phyloP scores from a whole-genome alignment of 495 filamentous ascomycete genomes.

The Talaromyces liani region DNA sequence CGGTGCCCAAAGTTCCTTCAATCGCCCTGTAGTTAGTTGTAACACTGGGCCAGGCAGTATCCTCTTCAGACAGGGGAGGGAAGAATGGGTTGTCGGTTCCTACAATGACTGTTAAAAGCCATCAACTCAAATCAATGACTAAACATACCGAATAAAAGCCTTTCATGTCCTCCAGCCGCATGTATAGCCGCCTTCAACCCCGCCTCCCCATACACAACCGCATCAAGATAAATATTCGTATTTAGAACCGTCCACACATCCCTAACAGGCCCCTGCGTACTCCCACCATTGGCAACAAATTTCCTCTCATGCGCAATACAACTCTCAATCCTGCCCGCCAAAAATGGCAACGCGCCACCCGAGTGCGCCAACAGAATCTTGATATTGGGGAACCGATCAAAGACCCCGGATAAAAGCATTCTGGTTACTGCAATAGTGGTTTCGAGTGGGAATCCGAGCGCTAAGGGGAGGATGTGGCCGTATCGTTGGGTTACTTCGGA shows the following conservation, averaged over 20 bases:
- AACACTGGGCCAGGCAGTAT: conserved; percentile 76
- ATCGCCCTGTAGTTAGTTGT: conserved; percentile 70
- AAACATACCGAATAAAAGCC: conserved; percentile 60
- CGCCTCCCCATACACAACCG: conserved; percentile 71
- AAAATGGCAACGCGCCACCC: conserved; percentile 81
- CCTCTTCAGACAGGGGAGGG: conserved; percentile 59
- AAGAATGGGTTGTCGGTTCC: conserved; percentile 1
- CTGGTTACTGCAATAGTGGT: conserved; percentile 86
- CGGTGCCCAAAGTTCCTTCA: conserved; percentile 45
- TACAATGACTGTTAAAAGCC: background rate
- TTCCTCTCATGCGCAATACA: conserved; percentile 79
- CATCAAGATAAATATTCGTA: conserved; percentile 87
- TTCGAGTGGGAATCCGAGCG: conserved; percentile 86
- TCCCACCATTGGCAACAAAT: conserved; percentile 44
- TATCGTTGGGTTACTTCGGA: conserved; percentile 48
- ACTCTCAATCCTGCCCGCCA: conserved; percentile 83
- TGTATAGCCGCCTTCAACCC: conserved; percentile 65
- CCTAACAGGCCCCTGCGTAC: conserved; percentile 42
- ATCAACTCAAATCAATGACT: too few species aligned
- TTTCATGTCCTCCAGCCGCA: conserved; percentile 47
- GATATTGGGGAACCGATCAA: conserved; percentile 66
- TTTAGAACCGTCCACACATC: conserved; percentile 72
- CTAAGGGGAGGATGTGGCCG: conserved; percentile 82
- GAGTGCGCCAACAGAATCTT: conserved; percentile 78
- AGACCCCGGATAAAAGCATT: conserved; percentile 80